Percentiles rank a stretch among this genome's conserved stretches.
Evolutionary conservation across 2,329 filamentous ascomycete species (phyloP).

Genomic region (Apiospora marii): DNA sequence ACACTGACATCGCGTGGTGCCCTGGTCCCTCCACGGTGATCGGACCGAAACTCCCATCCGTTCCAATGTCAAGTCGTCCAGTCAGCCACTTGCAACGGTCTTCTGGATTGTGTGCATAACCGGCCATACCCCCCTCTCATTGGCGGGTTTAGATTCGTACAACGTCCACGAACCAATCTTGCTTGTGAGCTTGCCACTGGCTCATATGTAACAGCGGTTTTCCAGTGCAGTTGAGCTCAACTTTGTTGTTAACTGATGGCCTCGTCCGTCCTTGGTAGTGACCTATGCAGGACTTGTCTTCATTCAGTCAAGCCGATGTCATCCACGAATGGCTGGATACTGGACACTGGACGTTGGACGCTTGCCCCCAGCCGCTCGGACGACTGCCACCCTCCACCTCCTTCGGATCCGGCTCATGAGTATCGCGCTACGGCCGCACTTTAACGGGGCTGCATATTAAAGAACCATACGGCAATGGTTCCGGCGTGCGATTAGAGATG

Average conservation of each 20-base stretch:
- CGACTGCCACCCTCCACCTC: neutral
- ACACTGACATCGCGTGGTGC: conserved; percentile 18
- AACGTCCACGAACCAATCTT: conserved; percentile 39
- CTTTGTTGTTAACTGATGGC: neutral
- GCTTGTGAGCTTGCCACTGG: conserved; percentile 28
- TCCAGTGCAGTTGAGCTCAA: conserved; percentile 17
- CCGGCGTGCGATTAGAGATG: neutral
- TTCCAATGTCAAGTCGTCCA: conserved; percentile 3
- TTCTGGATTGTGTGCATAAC: conserved; percentile 29
- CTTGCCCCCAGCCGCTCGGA: conserved; percentile 3
- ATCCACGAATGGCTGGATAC: neutral
- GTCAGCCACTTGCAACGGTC: neutral
- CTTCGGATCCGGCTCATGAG: conserved; percentile 3
- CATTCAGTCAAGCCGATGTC: neutral
- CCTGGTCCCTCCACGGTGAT: conserved; percentile 31
- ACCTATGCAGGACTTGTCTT: neutral
- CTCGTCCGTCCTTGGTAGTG: neutral
- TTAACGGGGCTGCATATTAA: conserved; percentile 13
- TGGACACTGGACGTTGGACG: too few species aligned
- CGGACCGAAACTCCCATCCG: conserved; percentile 40
- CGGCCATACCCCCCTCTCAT: conserved; percentile 30
- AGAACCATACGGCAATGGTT: conserved; percentile 11
- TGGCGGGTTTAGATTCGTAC: conserved; percentile 33
- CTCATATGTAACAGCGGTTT: conserved; percentile 33
- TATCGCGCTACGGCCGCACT: neutral